A percentile compares a stretch with the other conserved stretches of the same genome.
These are phyloP conservation scores for Gloeostereum incarnatum DNA, from an alignment of 768 basidiomycete species.

Conservation along the genomic window DNA sequence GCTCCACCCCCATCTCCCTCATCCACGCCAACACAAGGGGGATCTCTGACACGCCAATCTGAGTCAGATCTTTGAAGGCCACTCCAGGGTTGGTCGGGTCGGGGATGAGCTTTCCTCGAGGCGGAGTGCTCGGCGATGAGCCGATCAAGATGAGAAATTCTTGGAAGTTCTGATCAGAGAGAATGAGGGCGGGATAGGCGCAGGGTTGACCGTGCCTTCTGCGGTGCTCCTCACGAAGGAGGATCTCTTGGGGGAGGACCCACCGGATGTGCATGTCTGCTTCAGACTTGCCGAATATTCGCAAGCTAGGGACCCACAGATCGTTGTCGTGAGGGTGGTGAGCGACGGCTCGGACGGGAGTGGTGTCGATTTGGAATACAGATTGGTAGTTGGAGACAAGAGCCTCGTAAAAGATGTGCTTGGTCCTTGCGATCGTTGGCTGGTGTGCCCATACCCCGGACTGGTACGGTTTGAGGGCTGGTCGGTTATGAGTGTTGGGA, in stretches of 20 bases:
- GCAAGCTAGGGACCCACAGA: no score
- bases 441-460: constrained; percentile 35
- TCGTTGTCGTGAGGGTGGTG: no score
- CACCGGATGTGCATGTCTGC: no score
- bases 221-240: background rate
- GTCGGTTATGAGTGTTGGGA: constrained; percentile 12
- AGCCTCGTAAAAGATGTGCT: constrained; percentile 44
- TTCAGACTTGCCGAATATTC: no score
- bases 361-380: constrained; percentile 5
- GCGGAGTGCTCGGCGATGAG: no score
- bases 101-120: no score
- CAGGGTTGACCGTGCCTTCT: constrained; percentile 6
- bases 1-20: constrained; percentile 44
- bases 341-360: constrained; percentile 8
- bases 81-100: no score
- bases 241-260: constrained; percentile 13
- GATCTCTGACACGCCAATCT: constrained; percentile 44
- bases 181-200: constrained; percentile 34
- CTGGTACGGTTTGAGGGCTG: constrained; percentile 15
- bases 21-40: constrained; percentile 69
- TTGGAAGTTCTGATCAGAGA: constrained; percentile 42
- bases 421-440: constrained; percentile 36
- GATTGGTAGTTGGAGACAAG: constrained; percentile 40
- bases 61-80: constrained; percentile 11
- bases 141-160: constrained; percentile 58